Conservation (phyloP, 2,329 filamentous ascomycete genomes). For the Fusarium torreyae region DNA sequence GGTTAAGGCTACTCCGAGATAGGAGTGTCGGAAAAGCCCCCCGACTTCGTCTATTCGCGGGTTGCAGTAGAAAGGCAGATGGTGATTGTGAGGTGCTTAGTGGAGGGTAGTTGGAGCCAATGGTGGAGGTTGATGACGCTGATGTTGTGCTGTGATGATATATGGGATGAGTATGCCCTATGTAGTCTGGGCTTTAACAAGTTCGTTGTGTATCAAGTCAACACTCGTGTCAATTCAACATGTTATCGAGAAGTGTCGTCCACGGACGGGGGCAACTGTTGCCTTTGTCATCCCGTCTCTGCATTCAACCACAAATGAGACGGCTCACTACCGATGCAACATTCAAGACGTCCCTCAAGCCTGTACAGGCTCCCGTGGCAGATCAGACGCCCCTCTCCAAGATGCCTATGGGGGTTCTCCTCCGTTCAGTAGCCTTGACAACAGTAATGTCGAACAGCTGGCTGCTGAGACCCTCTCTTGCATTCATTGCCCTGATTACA, state of each 20-base stretch:
- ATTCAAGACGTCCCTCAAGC: conserved; percentile 17
- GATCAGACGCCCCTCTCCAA: conserved; percentile 38
- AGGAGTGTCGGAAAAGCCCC: conserved; percentile 13
- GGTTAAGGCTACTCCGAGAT: conserved; percentile 16
- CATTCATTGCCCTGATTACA: conserved; percentile 44
- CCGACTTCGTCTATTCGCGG: conserved; percentile 13
- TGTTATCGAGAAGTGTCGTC: conserved; percentile 6
- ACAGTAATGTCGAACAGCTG: conserved; percentile 49
- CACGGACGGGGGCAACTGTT: background rate
- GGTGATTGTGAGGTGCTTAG: background rate
- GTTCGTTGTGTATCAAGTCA: rapidly evolving
- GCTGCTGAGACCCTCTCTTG: conserved; percentile 47
- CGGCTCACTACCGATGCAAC: conserved; percentile 21
- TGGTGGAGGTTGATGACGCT: conserved; percentile 5
- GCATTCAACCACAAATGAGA: background rate
- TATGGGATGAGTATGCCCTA: background rate
- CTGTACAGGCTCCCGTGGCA: background rate
- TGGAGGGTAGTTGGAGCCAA: background rate
- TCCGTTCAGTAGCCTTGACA: conserved; percentile 49
- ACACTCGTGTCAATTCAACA: background rate
- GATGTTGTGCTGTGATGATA: background rate
- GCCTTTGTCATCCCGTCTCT: background rate
- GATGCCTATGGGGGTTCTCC: conserved; percentile 42
- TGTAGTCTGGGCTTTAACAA: no score
- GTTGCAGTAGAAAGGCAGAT: background rate